Evolutionary conservation across 2,329 filamentous ascomycete genomes (phyloP), one percentile per base, ranked within the genome.

Genomic region (Pyricularia pennisetigena): DNA sequence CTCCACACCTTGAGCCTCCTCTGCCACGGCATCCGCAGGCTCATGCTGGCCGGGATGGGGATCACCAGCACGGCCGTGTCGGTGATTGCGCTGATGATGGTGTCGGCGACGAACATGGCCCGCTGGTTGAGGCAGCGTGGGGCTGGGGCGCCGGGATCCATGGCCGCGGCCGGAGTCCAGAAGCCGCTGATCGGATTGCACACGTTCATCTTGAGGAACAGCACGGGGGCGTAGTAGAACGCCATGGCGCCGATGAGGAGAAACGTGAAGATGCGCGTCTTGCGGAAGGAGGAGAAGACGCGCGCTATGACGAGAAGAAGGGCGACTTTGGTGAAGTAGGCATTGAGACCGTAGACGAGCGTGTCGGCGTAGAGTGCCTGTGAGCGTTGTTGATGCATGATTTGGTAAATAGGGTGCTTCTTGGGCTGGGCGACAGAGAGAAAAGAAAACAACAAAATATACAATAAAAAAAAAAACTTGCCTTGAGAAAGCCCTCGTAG

Each of bases 241-340:
- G 64, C 30, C 67, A 78, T 4, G 0, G 76, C 71, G 69, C 84
- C 84, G 59, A 84, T 78, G 65, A 84, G 81, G 4, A 79, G 26
- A 68, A 77, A 79, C 2, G 78, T 75, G 72, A 85, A 74, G 64
- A 74, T 26, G 24, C 35, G 32, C 20, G 64, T 66, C 35, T 66
- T 66, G 35, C 64, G 64, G 29, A 41, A 49, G 23, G 64, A 7
- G 23, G 2, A n/a, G 41, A 66, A 66, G 4, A 66, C 64, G 14
- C 64, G 35, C 64, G 35, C 41, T 24, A 66, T 54, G 32, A 66
- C 41, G 23, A 66, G 64, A 4, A 66, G 35, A 12, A 66, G 35
- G 23, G 64, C 16, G 64, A 66, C 35, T 16, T 66, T 66, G n/a
- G 64, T 66, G 6, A 66, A 66, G 35, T 49, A 66, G n/a, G 64